Base-by-base conservation (phyloP, 2,329 filamentous ascomycete genomes). In the Microsporum ferrugineum region DNA sequence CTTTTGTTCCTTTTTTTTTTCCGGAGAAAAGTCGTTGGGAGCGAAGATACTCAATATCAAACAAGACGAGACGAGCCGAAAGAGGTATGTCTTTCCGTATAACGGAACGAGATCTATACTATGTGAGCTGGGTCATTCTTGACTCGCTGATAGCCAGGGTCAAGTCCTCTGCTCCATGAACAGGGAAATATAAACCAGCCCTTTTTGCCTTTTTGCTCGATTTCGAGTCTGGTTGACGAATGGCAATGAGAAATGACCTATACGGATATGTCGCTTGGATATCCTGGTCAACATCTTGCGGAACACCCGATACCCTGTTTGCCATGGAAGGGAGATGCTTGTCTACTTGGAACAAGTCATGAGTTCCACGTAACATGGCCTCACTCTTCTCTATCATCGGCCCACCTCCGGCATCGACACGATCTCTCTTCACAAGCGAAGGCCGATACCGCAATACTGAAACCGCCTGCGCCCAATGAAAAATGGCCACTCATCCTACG, bases 271-370 rank as follows among this genome's bases (percentile, higher is more conserved):
- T 33, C 27, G 31, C 49, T 6, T 53, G 49, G 49, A 53, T 31
- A 53, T 53, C 49, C 49, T 53, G 49, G 49, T 53, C 33, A 53
- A 33, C 43, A 34, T 31, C 49, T 33, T 53, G 49, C 49, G 49
- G 49, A 33, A 53, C 33, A 27, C 27, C 49, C 49, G 49, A 53
- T 31, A 53, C 49, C 49, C 49, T 33, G 49, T 31, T n/a, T 53
- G 29, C 27, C 49, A 34, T 53, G 49, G 27, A 53, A 27, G 43
- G 43, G 49, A 53, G 5, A 53, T 53, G 49, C 49, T 53, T 53
- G 49, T 53, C 27, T 53, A 31, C 49, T 33, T 34, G 29, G 29
- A 53, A 53, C 49, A 53, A 33, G 49, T 53, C 49, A 53, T 53
- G 49, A 53, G 49, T 53, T 33, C 49, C 17, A n/a, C 49, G 12